Conservation (phyloP, 2,329 filamentous ascomycete species). For the Penicillium sp. region DNA sequence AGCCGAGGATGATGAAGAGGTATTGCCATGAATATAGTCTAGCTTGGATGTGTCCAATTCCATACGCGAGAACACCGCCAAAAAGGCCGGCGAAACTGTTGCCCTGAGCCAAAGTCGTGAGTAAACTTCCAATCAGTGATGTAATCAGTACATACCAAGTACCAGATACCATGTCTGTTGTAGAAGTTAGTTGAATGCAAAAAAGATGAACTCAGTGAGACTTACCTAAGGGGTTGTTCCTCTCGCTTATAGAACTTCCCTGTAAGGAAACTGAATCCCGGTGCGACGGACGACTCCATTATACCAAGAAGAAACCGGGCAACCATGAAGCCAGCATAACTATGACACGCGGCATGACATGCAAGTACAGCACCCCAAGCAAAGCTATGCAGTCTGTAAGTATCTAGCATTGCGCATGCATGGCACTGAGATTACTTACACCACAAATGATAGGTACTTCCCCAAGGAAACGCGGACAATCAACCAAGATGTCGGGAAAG, state of each 20-base stretch:
- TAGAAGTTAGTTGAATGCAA: not conserved
- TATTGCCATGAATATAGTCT: not conserved
- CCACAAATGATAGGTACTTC: not conserved
- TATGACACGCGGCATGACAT: not conserved
- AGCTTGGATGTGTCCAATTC: not conserved
- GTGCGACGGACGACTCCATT: not conserved
- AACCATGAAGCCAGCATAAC: not conserved
- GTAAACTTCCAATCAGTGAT: not conserved
- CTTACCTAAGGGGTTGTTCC: not conserved
- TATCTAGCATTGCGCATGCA: not conserved
- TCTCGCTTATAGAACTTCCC: not conserved
- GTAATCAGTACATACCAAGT: not conserved
- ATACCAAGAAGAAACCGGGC: not conserved
- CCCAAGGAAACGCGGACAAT: not conserved
- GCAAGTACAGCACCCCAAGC: not conserved
- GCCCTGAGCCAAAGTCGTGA: not conserved
- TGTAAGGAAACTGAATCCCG: not conserved
- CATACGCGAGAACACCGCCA: not conserved
- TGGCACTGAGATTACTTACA: not conserved
- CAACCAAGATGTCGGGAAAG: not conserved
- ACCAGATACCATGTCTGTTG: not conserved
- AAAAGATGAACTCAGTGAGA: not conserved
- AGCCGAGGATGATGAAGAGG: not conserved
- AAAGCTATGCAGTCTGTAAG: not conserved
- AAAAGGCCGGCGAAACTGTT: not conserved